Evolutionary conservation across 805 yeast genomes (phyloP).

Genomic region (Lipomyces yamadae): DNA sequence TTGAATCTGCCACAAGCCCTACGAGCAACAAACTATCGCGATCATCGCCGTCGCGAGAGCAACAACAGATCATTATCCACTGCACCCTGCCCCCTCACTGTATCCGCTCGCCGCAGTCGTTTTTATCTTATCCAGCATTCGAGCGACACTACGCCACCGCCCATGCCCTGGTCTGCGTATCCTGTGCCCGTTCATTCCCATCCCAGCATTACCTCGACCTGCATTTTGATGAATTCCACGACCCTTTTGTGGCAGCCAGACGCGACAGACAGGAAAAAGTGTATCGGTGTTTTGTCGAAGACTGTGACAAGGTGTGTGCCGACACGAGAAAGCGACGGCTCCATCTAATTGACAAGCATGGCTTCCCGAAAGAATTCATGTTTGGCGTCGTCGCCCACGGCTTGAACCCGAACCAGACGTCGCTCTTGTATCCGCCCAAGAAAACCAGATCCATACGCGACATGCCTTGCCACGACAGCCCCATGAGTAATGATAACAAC

Average conservation of each 20-base stretch:
- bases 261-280: conserved; percentile 50
- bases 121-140: conserved; percentile 30
- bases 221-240: conserved; percentile 60
- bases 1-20: not conserved
- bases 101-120: conserved; percentile 18
- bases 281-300: conserved; percentile 52
- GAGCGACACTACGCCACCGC: conserved; percentile 39
- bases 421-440: conserved; percentile 18
- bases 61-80: conserved; percentile 8
- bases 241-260: conserved; percentile 51
- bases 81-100: conserved; percentile 38
- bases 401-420: conserved; percentile 24
- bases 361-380: conserved; percentile 50
- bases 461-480: not conserved
- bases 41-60: not conserved
- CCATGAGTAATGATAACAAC: not conserved
- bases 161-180: conserved; percentile 38
- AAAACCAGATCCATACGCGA: not conserved
- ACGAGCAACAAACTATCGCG: not conserved
- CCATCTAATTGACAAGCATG: conserved; percentile 59
- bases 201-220: conserved; percentile 50
- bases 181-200: conserved; percentile 48
- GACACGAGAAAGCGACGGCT: conserved; percentile 51
- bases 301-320: conserved; percentile 51
- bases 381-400: conserved; percentile 36